Conservation (phyloP, 2,329 filamentous ascomycete genomes). For the Talaromyces sp. region DNA sequence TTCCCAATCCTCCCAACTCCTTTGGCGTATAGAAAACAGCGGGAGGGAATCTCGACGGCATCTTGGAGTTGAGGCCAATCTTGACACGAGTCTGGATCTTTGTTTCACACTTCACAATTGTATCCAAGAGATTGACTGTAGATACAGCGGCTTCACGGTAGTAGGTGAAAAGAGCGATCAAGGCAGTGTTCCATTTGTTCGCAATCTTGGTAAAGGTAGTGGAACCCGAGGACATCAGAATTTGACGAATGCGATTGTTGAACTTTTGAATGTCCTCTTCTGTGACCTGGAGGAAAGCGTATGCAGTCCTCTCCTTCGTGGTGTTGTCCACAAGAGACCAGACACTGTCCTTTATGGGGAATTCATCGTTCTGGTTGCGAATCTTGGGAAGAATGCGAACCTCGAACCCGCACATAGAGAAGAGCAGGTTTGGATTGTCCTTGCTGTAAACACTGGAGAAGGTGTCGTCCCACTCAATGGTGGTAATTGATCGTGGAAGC, state of each 20-base stretch:
- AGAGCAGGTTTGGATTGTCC: conserved; percentile 94
- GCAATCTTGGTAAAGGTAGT: conserved; percentile 99
- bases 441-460: conserved; percentile 97
- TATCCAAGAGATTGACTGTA: conserved; percentile 88
- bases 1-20: conserved; percentile 91
- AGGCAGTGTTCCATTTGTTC: conserved; percentile 98
- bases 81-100: conserved; percentile 99
- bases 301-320: conserved; percentile 92
- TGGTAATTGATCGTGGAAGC: conserved; percentile 87
- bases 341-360: conserved; percentile 94
- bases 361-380: conserved; percentile 92
- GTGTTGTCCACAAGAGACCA: conserved; percentile 97
- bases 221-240: conserved; percentile 98
- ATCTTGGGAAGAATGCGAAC: conserved; percentile 94
- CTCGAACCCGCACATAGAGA: conserved; percentile 97
- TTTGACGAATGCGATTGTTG: conserved; percentile 97
- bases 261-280: conserved; percentile 98
- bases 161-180: conserved; percentile 97
- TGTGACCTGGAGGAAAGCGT: conserved; percentile 95
- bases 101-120: conserved; percentile 98
- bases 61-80: conserved; percentile 97
- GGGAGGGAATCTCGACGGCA: conserved; percentile 97
- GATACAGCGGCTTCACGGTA: conserved; percentile 97
- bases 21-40: conserved; percentile 99
- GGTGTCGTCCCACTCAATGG: conserved; percentile 98